A percentile compares a stretch with the other conserved stretches of the same genome.
These are phyloP conservation scores for Boletellus ananiceps DNA, from an alignment of 768 basidiomycete genomes.

Conservation along the genomic window DNA sequence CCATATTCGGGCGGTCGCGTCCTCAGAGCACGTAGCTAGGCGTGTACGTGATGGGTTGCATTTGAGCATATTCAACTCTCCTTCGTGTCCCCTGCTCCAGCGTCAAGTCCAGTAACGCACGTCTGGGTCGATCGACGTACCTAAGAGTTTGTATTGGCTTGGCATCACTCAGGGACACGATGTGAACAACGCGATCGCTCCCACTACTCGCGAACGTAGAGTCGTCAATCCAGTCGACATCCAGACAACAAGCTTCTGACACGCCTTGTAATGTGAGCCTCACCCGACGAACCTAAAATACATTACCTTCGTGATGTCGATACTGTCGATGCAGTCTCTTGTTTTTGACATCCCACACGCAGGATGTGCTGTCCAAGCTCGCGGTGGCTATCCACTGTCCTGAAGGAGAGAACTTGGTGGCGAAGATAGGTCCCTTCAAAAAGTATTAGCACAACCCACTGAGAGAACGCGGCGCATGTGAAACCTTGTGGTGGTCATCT, in stretches of 20 bases:
- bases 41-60: constrained; percentile 61
- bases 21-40: constrained; percentile 80
- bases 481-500: constrained; percentile 62
- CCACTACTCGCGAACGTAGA: constrained; percentile 69
- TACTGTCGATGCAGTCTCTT: constrained; percentile 62
- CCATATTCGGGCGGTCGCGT: constrained; percentile 76
- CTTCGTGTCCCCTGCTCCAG: constrained; percentile 56
- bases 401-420: constrained; percentile 68
- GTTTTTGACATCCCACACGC: constrained; percentile 71
- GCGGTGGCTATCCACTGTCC: constrained; percentile 73
- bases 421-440: constrained; percentile 73
- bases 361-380: constrained; percentile 72
- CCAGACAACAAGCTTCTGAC: constrained; percentile 66
- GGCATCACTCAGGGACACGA: constrained; percentile 50
- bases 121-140: constrained; percentile 37
- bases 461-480: constrained; percentile 5
- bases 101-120: constrained; percentile 2
- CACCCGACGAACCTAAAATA: not conserved
- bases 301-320: constrained; percentile 58
- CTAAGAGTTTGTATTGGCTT: constrained; percentile 57
- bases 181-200: constrained; percentile 59
- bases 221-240: constrained; percentile 76
- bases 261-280: constrained; percentile 6
- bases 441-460: constrained; percentile 16
- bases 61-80: constrained; percentile 77